Evolutionary conservation across 2,329 filamentous ascomycete genomes (phyloP), one percentile per base, ranked within the genome.

Genomic region (Aspergillus pseudoterreus): DNA sequence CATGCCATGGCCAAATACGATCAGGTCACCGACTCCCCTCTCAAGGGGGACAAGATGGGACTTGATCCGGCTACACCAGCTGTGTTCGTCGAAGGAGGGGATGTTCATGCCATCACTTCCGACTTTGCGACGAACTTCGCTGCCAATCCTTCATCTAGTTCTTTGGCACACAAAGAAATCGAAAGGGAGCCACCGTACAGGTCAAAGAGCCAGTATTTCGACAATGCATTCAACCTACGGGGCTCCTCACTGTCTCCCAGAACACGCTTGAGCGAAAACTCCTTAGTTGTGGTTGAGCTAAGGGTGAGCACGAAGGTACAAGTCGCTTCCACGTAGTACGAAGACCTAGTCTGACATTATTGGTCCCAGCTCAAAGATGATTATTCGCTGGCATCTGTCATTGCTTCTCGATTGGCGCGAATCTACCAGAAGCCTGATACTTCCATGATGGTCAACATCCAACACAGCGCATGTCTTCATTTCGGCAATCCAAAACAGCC

Each of bases 401-500:
- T 95, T 15, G 86, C 87, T 3, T 82, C 85, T 57, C 82, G 86
- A 55, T 77, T 96, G 14, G 87, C 89, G 1, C 79, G 82, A 53
- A 83, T 90, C 43, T 96, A 91, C 66, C 84, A 87, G 54, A 82
- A 88, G 24, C 84, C 88, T 2, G 80, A 89, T 51, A 82, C 84
- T 2, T 87, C 84, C 8, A 84, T 95, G 52, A 82, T 88, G 64
- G 82, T 95, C 43, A 86, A 83, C 2, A 74, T 95, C n/a, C 81
- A 87, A 39, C 88, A 94, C 63, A 85, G 86, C 22, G 80, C 82
- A 12, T 88, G 86, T 63, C 81, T 96, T 60, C 76, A 90, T 50
- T 86, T 92, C 54, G 87, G 83, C 2, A 87, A 85, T 33, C 85
- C 83, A 4, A 87, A 89, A 57, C 86, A 91, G 46, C 87, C 89